Percentiles rank a stretch among this genome's conserved stretches.
phyloP scores from a whole-genome alignment of 345 rosid genomes.

The Euphorbia pulcherrima region DNA sequence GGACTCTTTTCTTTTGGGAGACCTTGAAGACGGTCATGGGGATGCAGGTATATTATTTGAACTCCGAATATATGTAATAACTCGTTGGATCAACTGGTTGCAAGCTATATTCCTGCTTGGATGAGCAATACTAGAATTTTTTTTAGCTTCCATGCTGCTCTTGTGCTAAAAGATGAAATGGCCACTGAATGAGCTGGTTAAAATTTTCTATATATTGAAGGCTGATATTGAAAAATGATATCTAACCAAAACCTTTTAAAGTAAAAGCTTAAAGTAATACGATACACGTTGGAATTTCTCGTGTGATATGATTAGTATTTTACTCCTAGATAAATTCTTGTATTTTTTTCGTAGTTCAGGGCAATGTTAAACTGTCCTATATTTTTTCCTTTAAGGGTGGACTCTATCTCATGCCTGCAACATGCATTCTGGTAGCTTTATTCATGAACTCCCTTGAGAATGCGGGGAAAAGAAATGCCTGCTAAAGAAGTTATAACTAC shows the following conservation, averaged over 20 bases:
- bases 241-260: background rate
- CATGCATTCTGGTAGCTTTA: background rate
- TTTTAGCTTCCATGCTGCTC: background rate
- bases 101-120: background rate
- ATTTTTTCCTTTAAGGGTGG: background rate
- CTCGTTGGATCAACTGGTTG: background rate
- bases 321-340: background rate
- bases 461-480: background rate
- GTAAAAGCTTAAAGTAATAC: background rate
- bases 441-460: background rate
- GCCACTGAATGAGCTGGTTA: background rate
- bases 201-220: background rate
- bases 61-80: background rate
- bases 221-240: slow-evolving; percentile 1
- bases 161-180: background rate
- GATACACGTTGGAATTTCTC: background rate
- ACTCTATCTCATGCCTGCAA: background rate
- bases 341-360: background rate
- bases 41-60: slow-evolving; percentile 49
- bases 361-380: background rate
- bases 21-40: slow-evolving; percentile 81
- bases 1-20: slow-evolving; percentile 86
- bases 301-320: background rate
- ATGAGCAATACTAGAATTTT: background rate
- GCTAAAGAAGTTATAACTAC: background rate